Base-by-base conservation (phyloP, 2,329 filamentous ascomycete genomes). In the Rhynchosporium agropyri region DNA sequence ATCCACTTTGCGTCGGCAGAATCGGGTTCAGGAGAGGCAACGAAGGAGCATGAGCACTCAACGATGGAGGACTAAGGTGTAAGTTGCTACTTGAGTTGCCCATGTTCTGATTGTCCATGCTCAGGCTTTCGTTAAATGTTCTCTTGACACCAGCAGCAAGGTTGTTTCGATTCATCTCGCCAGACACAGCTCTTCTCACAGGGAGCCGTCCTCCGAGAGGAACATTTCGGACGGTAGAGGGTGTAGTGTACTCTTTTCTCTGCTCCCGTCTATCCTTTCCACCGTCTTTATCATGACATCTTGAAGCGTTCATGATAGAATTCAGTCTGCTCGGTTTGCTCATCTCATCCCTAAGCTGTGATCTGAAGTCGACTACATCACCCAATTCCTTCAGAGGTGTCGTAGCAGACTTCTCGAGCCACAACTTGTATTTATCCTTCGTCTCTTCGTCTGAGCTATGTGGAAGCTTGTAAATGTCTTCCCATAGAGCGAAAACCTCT, bases 341-440 rank as follows among this genome's bases (percentile, higher is more conserved):
- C 13, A 31, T 28, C 7, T 60, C 36, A 8, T 58, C 13, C 36
- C 29, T 38, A 5, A 53, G 56, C n/a, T 60, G 38, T 10, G 38
- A 12, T 7, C 56, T 58, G 36, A 57, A 62, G 13, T 51, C 40
- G 1, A 33, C 12, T 9, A 26, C 26, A 5, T 62, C 51, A n/a
- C 33, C 28, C 7, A 63, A 43, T 31, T 62, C 63, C 49, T 62
- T 63, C 38, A 63, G 31, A 9, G 61, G 58, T 7, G 49, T 51
- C 12, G 20, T 36, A 15, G n/a, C 31, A 3, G 49, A 40, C 13
- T 33, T 43, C 28, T 45, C 51, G 7, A 40, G 12, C 2, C 42
- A 29, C 2, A 2, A 5, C 29, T 6, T 38, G 3, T 38, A 42
- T 10, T 33, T 65, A 13, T 12, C 45, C 28, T 12, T 49, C 28